These are phyloP conservation scores for Psilocybe cyanescens DNA, from an alignment of 768 basidiomycete genomes.

Conservation along the genomic window DNA sequence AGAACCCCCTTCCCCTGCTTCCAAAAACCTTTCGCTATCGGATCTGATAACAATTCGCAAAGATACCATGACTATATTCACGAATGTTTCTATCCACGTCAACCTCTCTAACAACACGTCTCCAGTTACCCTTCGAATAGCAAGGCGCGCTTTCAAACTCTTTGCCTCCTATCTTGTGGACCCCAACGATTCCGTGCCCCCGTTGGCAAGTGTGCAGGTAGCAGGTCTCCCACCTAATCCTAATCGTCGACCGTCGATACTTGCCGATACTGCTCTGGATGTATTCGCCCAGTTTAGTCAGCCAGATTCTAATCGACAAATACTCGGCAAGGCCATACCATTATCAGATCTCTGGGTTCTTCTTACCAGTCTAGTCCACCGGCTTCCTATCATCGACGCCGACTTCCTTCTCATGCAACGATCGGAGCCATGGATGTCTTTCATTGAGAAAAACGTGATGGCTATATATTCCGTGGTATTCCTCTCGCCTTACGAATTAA, in stretches of 20 bases:
- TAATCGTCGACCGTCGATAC: constrained; percentile 55
- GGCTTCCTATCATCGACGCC: constrained; percentile 78
- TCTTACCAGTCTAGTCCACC: constrained; percentile 74
- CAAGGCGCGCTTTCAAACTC: constrained; percentile 64
- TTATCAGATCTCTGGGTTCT: constrained; percentile 59
- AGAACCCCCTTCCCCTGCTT: constrained; percentile 45
- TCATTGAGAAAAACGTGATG: constrained; percentile 79
- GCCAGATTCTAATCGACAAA: constrained; percentile 76
- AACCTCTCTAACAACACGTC: constrained; percentile 47
- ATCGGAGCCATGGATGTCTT: constrained; percentile 73
- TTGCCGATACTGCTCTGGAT: constrained; percentile 81
- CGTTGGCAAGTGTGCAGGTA: constrained; percentile 60
- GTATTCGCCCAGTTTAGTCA: constrained; percentile 81
- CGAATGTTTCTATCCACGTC: constrained; percentile 59
- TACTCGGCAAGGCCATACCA: constrained; percentile 66
- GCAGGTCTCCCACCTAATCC: constrained; percentile 45
- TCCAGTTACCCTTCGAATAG: constrained; percentile 48
- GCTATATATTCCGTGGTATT: constrained; percentile 88
- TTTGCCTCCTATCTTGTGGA: constrained; percentile 80
- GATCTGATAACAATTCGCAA: constrained; percentile 78
- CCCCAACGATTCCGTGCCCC: constrained; percentile 65
- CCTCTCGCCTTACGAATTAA: constrained; percentile 76
- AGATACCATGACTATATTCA: constrained; percentile 74
- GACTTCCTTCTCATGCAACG: constrained; percentile 68
- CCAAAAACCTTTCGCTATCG: constrained; percentile 64